These are phyloP conservation scores for Diaporthe citrichinensis DNA, from an alignment of 2,329 filamentous ascomycete genomes.

Conservation along the genomic window DNA sequence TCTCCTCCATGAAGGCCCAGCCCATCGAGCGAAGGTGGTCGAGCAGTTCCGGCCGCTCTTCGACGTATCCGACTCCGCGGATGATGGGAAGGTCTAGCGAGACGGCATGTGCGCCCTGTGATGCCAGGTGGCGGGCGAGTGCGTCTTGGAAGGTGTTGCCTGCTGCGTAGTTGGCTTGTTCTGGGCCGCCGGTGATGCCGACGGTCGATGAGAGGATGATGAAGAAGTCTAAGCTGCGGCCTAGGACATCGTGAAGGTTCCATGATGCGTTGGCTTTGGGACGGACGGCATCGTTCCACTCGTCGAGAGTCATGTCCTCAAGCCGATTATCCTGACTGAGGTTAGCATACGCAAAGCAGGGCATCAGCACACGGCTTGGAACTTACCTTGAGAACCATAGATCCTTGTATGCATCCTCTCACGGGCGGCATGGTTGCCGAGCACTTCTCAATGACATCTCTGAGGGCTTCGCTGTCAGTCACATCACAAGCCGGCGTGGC, in stretches of 20 bases:
- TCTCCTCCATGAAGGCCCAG: conserved; percentile 40
- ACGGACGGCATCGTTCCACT: conserved; percentile 41
- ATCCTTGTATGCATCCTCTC: conserved; percentile 42
- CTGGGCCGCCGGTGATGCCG: conserved; percentile 45
- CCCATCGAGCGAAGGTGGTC: conserved; percentile 42
- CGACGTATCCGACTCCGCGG: conserved; percentile 42
- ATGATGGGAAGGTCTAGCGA: conserved; percentile 44
- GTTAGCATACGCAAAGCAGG: not conserved
- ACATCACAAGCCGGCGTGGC: conserved; percentile 43
- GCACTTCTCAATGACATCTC: conserved; percentile 28
- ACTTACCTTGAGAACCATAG: conserved; percentile 46
- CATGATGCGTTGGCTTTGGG: conserved; percentile 34
- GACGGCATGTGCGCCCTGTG: conserved; percentile 45
- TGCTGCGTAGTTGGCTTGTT: conserved; percentile 46
- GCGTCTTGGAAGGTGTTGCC: conserved; percentile 46
- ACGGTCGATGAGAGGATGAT: conserved; percentile 45
- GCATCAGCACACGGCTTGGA: too few relatives aligned
- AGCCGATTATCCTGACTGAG: conserved; percentile 40
- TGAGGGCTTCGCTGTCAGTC: conserved; percentile 35
- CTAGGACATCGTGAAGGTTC: conserved; percentile 26
- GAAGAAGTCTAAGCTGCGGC: conserved; percentile 41
- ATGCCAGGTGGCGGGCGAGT: conserved; percentile 44
- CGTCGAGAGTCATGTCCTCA: conserved; percentile 40
- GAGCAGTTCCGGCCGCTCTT: conserved; percentile 45
- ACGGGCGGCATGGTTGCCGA: conserved; percentile 39